Conservation (phyloP, 129 eudicot species). For the Flaveria ramosissima region DNA sequence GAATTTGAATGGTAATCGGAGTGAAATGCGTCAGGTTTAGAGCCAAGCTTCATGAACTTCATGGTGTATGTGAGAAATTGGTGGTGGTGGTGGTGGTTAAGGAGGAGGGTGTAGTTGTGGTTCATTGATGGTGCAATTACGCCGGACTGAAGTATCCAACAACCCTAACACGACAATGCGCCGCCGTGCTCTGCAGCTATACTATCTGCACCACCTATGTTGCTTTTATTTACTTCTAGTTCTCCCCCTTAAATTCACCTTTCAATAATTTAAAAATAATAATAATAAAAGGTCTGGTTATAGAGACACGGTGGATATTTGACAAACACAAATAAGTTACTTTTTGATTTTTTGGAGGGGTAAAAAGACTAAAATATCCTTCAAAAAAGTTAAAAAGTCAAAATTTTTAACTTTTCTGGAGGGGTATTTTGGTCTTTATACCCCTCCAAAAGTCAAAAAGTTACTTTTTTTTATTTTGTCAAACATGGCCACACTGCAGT, state of each 20-base stretch:
- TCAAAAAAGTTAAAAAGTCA: no score
- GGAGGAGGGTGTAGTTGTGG: constrained; percentile 2
- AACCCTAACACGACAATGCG: constrained; percentile 37
- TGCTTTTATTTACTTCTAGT: constrained; percentile 22
- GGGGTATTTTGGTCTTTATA: no score
- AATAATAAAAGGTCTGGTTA: no score
- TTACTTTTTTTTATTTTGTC: no score
- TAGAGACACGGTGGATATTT: no score
- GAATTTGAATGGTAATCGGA: constrained; percentile 48
- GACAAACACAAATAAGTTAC: no score
- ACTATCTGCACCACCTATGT: constrained; percentile 14
- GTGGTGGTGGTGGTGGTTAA: constrained; percentile 10
- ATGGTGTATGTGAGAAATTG: constrained; percentile 37
- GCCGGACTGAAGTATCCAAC: constrained; percentile 34
- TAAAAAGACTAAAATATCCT: no score
- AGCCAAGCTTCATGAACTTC: constrained; percentile 95
- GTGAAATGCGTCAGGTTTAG: constrained; percentile 86
- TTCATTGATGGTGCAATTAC: constrained; percentile 41
- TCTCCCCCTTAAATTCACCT: constrained; percentile 23
- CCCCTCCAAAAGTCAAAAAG: no score
- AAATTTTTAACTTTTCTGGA: no score
- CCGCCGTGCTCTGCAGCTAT: constrained; percentile 37
- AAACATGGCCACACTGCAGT: no score
- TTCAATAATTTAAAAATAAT: not conserved
- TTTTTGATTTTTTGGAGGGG: no score